phyloP scores from a whole-genome alignment of 345 rosid species.

The Gossypium ekmanianum region DNA sequence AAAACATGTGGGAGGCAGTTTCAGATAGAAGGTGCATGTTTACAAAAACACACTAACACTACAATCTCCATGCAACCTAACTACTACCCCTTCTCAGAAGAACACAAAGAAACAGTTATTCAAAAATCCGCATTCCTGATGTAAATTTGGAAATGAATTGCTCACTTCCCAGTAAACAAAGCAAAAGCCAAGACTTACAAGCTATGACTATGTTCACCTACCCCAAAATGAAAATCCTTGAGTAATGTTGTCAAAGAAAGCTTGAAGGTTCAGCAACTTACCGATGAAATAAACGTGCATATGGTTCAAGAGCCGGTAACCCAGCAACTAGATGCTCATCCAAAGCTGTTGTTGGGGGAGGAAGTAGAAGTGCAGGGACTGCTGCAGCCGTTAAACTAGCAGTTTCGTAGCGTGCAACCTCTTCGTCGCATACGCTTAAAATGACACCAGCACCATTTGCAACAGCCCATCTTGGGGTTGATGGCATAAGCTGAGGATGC shows the following conservation, averaged over 20 bases:
- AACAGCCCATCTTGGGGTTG: constrained; percentile 98
- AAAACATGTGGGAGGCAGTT: not conserved
- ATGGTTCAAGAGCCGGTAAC: constrained; percentile 96
- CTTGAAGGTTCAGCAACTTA: constrained; percentile 26
- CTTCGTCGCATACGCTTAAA: constrained; percentile 94
- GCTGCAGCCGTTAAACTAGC: constrained; percentile 92
- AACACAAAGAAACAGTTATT: not conserved
- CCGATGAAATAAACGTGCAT: constrained; percentile 94
- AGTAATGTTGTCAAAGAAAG: not conserved
- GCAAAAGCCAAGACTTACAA: not conserved
- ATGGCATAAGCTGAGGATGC: constrained; percentile 93
- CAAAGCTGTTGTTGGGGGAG: constrained; percentile 92
- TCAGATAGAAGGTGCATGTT: not conserved
- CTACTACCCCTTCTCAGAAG: not conserved
- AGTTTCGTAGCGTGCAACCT: constrained; percentile 93
- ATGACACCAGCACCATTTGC: constrained; percentile 99
- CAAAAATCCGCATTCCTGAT: not conserved
- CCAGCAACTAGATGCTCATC: constrained; percentile 99
- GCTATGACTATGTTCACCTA: not conserved
- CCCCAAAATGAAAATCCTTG: not conserved
- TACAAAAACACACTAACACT: not conserved
- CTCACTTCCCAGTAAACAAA: not conserved
- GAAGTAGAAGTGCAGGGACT: constrained; percentile 96
- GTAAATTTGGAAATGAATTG: not conserved
- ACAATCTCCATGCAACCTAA: not conserved